Percentiles rank a stretch among this genome's conserved stretches.
These are phyloP conservation scores for Mycosarcoma mackinlayi DNA, from an alignment of 1,284 basidiomycete genomes.

Conservation along the genomic window DNA sequence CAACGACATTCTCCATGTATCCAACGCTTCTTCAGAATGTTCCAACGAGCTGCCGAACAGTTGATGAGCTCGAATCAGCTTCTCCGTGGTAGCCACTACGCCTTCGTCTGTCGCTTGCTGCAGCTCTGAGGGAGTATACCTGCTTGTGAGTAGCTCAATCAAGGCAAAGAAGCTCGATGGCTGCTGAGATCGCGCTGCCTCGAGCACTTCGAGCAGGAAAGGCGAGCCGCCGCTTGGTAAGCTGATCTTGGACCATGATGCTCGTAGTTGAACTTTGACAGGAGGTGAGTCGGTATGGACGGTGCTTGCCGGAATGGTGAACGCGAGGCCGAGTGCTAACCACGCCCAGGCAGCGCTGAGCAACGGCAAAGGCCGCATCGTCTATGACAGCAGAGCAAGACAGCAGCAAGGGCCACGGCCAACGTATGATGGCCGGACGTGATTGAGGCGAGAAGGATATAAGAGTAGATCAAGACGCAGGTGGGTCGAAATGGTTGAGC, in stretches of 20 bases:
- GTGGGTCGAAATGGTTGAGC: background rate
- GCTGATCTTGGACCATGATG: constrained; percentile 78
- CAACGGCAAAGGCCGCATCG: constrained; percentile 27
- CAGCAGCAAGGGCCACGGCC: background rate
- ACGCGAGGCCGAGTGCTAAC: constrained; percentile 18
- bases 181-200: constrained; percentile 67
- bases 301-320: constrained; percentile 1
- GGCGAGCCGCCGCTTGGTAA: constrained; percentile 30
- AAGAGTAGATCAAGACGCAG: background rate
- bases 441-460: too few relatives aligned
- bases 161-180: constrained; percentile 52
- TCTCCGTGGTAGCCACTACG: constrained; percentile 15
- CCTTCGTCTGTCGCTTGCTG: constrained; percentile 21
- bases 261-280: constrained; percentile 80
- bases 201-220: constrained; percentile 82
- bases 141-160: constrained; percentile 34
- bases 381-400: background rate
- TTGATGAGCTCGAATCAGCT: constrained; percentile 10
- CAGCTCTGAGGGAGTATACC: constrained; percentile 10
- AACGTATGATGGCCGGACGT: too few relatives aligned
- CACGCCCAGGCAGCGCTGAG: constrained; percentile 26
- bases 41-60: constrained; percentile 8
- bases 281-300: constrained; percentile 71
- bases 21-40: constrained; percentile 15
- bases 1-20: constrained; percentile 53